These are phyloP conservation scores for Teunomyces atbi DNA, from an alignment of 805 yeast genomes.

Conservation along the genomic window DNA sequence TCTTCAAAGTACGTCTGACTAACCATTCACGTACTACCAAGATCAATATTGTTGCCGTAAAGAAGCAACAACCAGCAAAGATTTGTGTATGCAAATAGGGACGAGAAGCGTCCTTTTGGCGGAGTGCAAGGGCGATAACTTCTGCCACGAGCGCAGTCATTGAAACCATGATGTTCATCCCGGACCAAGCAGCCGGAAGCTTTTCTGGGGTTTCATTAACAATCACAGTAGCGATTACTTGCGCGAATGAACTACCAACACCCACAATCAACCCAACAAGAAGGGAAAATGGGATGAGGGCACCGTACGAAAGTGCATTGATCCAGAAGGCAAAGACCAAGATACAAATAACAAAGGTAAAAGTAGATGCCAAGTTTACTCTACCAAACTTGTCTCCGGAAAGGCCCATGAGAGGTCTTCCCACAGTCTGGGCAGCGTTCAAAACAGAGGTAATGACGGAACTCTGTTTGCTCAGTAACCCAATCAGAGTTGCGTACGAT, in stretches of 20 bases:
- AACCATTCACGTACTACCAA: conserved; percentile 52
- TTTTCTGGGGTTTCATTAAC: conserved; percentile 13
- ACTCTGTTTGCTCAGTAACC: conserved; percentile 36
- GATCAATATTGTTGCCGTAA: conserved; percentile 42
- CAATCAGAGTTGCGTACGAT: conserved; percentile 43
- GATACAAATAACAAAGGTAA: conserved; percentile 23
- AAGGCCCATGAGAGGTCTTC: conserved; percentile 49
- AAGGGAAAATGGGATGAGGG: conserved; percentile 29
- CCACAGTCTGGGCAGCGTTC: conserved; percentile 46
- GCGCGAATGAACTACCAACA: conserved; percentile 21
- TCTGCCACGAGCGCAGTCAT: conserved; percentile 46
- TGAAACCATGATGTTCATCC: conserved; percentile 31
- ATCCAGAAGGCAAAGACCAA: conserved; percentile 39
- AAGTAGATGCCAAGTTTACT: conserved; percentile 28
- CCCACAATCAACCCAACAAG: conserved; percentile 33
- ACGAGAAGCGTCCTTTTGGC: conserved; percentile 4
- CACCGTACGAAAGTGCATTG: conserved; percentile 30
- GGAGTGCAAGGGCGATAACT: conserved; percentile 51
- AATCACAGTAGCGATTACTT: conserved; percentile 11
- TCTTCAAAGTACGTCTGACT: conserved; percentile 29
- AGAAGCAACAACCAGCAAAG: conserved; percentile 52
- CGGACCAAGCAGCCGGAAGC: conserved; percentile 41
- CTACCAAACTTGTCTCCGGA: conserved; percentile 50
- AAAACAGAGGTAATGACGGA: conserved; percentile 33
- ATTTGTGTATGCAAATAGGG: conserved; percentile 63